phyloP scores from a whole-genome alignment of 805 yeast species.

The Nematodospora valgi region DNA sequence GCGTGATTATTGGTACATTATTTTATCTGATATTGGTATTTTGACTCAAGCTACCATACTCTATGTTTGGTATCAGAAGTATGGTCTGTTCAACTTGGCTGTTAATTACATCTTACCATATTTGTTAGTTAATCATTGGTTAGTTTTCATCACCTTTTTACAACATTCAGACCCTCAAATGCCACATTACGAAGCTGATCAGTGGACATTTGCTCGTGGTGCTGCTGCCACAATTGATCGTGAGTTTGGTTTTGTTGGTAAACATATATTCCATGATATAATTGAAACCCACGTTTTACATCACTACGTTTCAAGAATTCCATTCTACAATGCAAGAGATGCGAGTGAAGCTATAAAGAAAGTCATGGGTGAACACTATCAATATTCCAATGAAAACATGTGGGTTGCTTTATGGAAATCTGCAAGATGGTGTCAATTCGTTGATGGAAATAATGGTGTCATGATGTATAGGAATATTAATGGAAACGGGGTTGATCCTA shows the following conservation, averaged over 20 bases:
- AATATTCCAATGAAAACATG: constrained; percentile 66
- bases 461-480: constrained; percentile 74
- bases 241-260: constrained; percentile 77
- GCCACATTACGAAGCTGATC: constrained; percentile 73
- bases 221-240: constrained; percentile 89
- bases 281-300: constrained; percentile 89
- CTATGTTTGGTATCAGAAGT: constrained; percentile 57
- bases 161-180: constrained; percentile 79
- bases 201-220: constrained; percentile 87
- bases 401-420: constrained; percentile 62
- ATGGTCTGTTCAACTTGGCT: constrained; percentile 60
- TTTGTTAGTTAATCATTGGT: constrained; percentile 83
- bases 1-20: constrained; percentile 67
- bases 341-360: constrained; percentile 75
- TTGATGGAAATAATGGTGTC: constrained; percentile 69
- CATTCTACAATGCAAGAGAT: constrained; percentile 82
- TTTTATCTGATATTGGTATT: constrained; percentile 73
- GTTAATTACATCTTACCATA: constrained; percentile 77
- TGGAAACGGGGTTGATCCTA: constrained; percentile 31
- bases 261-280: constrained; percentile 79
- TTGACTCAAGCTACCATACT: constrained; percentile 47
- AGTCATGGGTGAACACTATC: constrained; percentile 83
- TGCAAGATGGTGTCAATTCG: constrained; percentile 66
- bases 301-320: constrained; percentile 80
- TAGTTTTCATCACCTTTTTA: constrained; percentile 78